phyloP scores from a whole-genome alignment of 2,329 filamentous ascomycete genomes.

The Colletotrichum trifolii region DNA sequence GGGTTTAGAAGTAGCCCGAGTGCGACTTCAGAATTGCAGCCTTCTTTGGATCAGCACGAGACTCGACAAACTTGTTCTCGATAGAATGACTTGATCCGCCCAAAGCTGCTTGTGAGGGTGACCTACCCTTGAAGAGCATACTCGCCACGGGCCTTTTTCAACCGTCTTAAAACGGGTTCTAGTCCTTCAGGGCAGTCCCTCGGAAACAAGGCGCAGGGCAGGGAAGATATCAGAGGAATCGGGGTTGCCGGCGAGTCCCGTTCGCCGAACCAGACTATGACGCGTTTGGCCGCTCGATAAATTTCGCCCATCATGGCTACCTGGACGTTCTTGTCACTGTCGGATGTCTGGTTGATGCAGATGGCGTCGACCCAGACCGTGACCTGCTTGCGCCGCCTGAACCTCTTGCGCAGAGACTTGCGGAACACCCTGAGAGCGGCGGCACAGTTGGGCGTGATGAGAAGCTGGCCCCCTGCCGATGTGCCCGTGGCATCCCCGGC shows the following conservation, averaged over 20 bases:
- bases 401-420: background rate
- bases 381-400: background rate
- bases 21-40: too few relatives aligned
- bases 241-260: rapidly evolving
- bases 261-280: background rate
- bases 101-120: too few relatives aligned
- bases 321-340: background rate
- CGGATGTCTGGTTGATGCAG: background rate
- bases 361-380: background rate
- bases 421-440: background rate
- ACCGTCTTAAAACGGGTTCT: too few relatives aligned
- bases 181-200: too few relatives aligned
- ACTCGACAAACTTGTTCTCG: too few relatives aligned
- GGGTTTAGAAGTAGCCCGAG: too few relatives aligned
- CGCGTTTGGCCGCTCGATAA: rapidly evolving
- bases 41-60: too few relatives aligned
- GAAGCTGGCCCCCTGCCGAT: rapidly evolving
- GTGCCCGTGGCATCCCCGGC: rapidly evolving
- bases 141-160: too few relatives aligned
- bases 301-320: background rate
- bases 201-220: too few relatives aligned
- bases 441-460: background rate
- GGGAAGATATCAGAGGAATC: background rate
- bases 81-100: too few relatives aligned
- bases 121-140: too few relatives aligned